Percentiles rank a stretch among this genome's conserved stretches.
Conservation (phyloP, 345 rosid species). For the Cardamine occulta region DNA sequence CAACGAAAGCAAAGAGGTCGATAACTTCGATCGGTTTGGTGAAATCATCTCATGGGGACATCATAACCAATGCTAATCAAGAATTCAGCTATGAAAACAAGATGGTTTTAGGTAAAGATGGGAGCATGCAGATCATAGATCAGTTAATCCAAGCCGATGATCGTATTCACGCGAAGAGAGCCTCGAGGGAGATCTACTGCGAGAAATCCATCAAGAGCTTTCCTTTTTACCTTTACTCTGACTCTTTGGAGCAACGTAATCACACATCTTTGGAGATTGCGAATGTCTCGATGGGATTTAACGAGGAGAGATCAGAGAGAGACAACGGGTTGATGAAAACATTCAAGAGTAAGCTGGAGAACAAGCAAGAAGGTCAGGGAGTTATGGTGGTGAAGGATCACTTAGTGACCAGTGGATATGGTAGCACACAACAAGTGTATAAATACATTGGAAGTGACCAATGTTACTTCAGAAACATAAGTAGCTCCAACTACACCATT, state of each 20-base stretch:
- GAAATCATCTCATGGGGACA: conserved; percentile 63
- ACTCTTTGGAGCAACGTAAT: conserved; percentile 46
- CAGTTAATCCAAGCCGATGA: conserved; percentile 65
- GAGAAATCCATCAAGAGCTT: conserved; percentile 56
- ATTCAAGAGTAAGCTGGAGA: conserved; percentile 50
- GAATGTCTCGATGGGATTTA: conserved; percentile 60
- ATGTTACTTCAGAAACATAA: conserved; percentile 79
- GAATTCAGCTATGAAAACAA: conserved; percentile 56
- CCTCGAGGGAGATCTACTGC: conserved; percentile 30
- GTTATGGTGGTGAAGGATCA: conserved; percentile 54
- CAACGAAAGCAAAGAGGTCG: conserved; percentile 55
- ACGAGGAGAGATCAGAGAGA: conserved; percentile 53
- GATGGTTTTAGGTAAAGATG: conserved; percentile 61
- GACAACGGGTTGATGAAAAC: conserved; percentile 27
- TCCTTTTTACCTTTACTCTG: conserved; percentile 49
- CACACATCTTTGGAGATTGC: conserved; percentile 41
- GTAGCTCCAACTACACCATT: conserved; percentile 70
- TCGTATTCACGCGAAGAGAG: conserved; percentile 45
- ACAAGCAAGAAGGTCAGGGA: conserved; percentile 60
- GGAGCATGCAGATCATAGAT: conserved; percentile 59
- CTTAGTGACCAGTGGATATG: conserved; percentile 52
- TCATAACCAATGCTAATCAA: conserved; percentile 58
- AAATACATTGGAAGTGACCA: conserved; percentile 49
- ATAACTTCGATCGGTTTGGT: conserved; percentile 66
- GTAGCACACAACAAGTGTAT: conserved; percentile 65